Base-by-base conservation (phyloP, 2,329 filamentous ascomycete species). In the Ceratocystis cacaofunesta region DNA sequence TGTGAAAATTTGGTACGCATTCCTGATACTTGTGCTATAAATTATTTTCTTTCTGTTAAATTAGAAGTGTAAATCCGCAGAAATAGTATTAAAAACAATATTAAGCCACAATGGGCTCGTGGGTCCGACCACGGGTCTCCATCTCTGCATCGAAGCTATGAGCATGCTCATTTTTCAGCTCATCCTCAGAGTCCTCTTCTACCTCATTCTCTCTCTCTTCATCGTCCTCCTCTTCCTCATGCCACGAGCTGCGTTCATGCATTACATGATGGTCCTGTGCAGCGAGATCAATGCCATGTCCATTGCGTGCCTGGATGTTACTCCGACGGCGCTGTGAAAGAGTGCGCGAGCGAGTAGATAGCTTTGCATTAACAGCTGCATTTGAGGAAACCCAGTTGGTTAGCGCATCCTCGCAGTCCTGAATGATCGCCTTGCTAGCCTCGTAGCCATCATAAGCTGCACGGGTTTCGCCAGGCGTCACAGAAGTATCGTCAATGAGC, bases 361-460 rank as follows among this genome's bases (percentile, higher is more conserved):
- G 85, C 75, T 90, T 92, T 69, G 92, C 87, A 66, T 83, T 88
- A 70, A 99, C 91, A 58, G 90, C 87, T 5, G 94, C 92, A 73
- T 95, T 94, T 72, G 90, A 87, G 66, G 85, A 83, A 48, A 97
- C 91, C 94, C 94, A 99, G 80, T 96, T 96, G 75, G 91, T 96
- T 68, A 99, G 85, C 1, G 94, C 84, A 74, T 97, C 92, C 78
- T 99, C 94, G 76, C 94, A 99, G 77, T 99, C 94, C 78, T 99
- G 94, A 73, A 99, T 97, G 77, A 99, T 97, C 69, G 89, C 92
- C 79, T 96, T 97, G 83, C 90, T 95, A 68, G 92, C 92, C 76
- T 99, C 94, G 74, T 99, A 99, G 68, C 94, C 94, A 73, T 99
- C 94, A 73, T 99, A 99, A 0, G 94, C 92, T 64, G 90, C 85